Conservation (phyloP, 352 stramenopile species). For the Aphanomyces cochlioides region DNA sequence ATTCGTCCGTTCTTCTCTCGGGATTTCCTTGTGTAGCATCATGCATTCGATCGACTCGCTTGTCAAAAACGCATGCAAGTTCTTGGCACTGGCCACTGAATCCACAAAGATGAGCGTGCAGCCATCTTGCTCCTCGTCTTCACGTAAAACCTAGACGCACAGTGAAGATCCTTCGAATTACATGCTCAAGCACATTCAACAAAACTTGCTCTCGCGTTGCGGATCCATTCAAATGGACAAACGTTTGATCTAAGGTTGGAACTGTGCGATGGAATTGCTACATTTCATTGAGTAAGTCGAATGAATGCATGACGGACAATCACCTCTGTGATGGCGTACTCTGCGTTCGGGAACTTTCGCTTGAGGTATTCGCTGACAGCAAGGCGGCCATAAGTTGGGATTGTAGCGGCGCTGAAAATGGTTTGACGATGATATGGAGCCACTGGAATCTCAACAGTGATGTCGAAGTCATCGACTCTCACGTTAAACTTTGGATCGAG, state of each 20-base stretch:
- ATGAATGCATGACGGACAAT: background rate
- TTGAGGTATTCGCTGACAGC: constrained; percentile 67
- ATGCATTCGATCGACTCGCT: background rate
- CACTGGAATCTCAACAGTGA: constrained; percentile 32
- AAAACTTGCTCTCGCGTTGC: constrained; percentile 41
- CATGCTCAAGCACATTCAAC: constrained; percentile 16
- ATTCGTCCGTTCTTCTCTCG: constrained; percentile 44
- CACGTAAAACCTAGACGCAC: too few relatives aligned
- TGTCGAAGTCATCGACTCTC: constrained; percentile 24
- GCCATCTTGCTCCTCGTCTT: constrained; percentile 24
- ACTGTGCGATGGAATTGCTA: constrained; percentile 72
- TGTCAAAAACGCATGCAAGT: constrained; percentile 48
- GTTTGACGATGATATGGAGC: constrained; percentile 46
- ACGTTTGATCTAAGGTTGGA: constrained; percentile 43
- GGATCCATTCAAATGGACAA: constrained; percentile 31
- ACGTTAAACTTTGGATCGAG: constrained; percentile 45
- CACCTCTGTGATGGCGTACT: constrained; percentile 66
- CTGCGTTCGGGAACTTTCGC: constrained; percentile 64
- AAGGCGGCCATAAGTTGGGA: constrained; percentile 71
- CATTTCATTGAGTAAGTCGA: constrained; percentile 10
- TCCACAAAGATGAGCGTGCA: constrained; percentile 75
- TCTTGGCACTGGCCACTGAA: constrained; percentile 62
- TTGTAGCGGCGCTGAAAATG: constrained; percentile 78
- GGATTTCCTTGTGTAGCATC: constrained; percentile 42
- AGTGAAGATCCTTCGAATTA: too few relatives aligned